Base-by-base conservation (phyloP, 768 basidiomycete species). In the Leccinellum rugosiceps region DNA sequence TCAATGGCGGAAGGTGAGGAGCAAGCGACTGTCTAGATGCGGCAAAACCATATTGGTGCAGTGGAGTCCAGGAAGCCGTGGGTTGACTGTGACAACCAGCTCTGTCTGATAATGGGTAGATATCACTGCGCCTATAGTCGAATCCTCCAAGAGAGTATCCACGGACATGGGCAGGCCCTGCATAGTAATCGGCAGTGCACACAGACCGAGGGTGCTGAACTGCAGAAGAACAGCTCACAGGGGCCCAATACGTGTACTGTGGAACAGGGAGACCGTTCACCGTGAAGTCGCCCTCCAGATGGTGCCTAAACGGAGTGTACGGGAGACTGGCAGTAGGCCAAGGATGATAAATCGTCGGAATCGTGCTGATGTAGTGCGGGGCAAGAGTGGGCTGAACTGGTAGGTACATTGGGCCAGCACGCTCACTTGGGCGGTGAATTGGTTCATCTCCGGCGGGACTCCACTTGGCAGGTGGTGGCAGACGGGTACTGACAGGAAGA, bases 401-500 rank as follows among this genome's bases (percentile, higher is more conserved):
- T 44, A 87, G 75, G 57, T 90, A 90, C 44, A 84, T 80, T 2
- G 81, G 82, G 55, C 74, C 80, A 43, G 69, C 68, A 52, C 84
- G 77, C 62, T 77, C 80, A 53, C 76, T 73, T 52, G 82, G 78
- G 32, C 84, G 80, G 30, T 81, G 71, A 56, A 91, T 82, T 17
- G 87, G 89, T 63, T 90, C 90, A 63, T 89, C 88, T n/a, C 80
- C 86, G 13, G 84, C 80, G 49, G 90, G 89, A 65, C 88, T 89
- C 90, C 90, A 92, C 69, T 85, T 85, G 3, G 89, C 84, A 23
- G 90, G 89, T 23, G 89, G 87, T 46, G 88, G 88, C 17, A 90
- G 68, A 13, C 65, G 35, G 41, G 77, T 78, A 32, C 73, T 65
- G 44, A 50, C 45, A 34, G 58, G 65, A 10, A 47, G 30, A 47